Conservation (phyloP, 768 basidiomycete genomes). For the Boletus reticulatus region DNA sequence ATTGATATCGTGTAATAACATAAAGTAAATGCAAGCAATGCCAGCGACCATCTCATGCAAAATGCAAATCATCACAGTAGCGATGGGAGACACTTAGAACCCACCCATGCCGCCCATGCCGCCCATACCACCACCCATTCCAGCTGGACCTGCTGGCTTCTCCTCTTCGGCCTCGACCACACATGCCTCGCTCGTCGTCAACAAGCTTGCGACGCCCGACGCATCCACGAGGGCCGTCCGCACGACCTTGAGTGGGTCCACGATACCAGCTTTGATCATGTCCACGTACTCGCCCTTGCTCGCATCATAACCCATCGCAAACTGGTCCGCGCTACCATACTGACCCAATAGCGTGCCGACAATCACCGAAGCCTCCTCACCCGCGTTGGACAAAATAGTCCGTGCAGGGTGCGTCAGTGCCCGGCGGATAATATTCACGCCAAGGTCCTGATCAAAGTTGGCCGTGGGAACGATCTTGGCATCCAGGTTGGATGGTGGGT, state of each 20-base stretch:
- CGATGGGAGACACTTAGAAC: slow-evolving; percentile 33
- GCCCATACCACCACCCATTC: slow-evolving; percentile 57
- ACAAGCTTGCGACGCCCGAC: slow-evolving; percentile 85
- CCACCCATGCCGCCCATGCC: slow-evolving; percentile 58
- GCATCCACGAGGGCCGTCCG: slow-evolving; percentile 92
- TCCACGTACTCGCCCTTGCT: slow-evolving; percentile 90
- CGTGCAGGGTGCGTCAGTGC: slow-evolving; percentile 82
- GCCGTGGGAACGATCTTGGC: slow-evolving; percentile 56
- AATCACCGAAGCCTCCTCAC: slow-evolving; percentile 91
- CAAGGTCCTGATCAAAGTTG: slow-evolving; percentile 74
- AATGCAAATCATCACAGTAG: background rate
- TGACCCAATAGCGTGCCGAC: slow-evolving; percentile 78
- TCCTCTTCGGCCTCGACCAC: slow-evolving; percentile 91
- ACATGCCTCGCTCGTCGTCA: slow-evolving; percentile 92
- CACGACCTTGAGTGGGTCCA: slow-evolving; percentile 96
- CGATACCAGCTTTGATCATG: slow-evolving; percentile 92
- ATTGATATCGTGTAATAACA: background rate
- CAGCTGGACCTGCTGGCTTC: slow-evolving; percentile 51
- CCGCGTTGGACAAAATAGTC: slow-evolving; percentile 90
- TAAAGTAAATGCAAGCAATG: slow-evolving; percentile 8
- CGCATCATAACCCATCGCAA: slow-evolving; percentile 88
- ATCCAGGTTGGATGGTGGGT: slow-evolving; percentile 49
- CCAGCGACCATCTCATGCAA: background rate
- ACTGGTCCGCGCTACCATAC: slow-evolving; percentile 73
- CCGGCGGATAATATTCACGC: slow-evolving; percentile 90